phyloP scores from a whole-genome alignment of 106 monocot genomes.

The Triglochin maritima region DNA sequence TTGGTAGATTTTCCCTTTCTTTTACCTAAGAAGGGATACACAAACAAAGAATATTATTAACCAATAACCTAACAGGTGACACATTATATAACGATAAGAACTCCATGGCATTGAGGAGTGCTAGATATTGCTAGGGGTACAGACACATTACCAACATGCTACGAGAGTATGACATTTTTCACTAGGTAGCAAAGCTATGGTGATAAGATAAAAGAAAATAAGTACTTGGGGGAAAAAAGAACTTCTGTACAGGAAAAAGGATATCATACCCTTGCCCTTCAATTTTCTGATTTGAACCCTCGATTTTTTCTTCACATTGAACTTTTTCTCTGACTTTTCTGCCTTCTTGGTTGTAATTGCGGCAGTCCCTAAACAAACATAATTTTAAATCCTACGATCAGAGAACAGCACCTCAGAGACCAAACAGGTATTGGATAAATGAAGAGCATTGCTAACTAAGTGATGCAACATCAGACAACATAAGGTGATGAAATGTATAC shows the following conservation, averaged over 20 bases:
- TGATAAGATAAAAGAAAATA: neutral
- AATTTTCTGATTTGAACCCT: conserved; percentile 24
- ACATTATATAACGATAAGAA: neutral
- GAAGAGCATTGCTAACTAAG: neutral
- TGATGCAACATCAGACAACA: neutral
- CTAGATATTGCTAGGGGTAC: neutral
- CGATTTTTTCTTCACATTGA: conserved; percentile 23
- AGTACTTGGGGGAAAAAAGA: neutral
- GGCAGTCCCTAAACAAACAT: conserved; percentile 19
- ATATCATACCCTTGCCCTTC: conserved; percentile 23
- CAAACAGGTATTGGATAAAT: neutral
- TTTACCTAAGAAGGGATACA: conserved; percentile 6
- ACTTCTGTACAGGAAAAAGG: neutral
- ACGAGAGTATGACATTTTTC: neutral
- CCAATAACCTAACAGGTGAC: neutral
- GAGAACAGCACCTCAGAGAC: neutral
- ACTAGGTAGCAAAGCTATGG: neutral
- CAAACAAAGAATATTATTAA: neutral
- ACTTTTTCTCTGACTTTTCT: conserved; percentile 15
- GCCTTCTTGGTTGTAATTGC: conserved; percentile 2
- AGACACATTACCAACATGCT: neutral
- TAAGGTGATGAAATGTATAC: neutral
- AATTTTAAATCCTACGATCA: neutral
- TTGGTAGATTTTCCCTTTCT: conserved; percentile 8
- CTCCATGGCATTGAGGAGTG: neutral